Evolutionary conservation across 805 yeast species (phyloP).

Genomic region (Blastobotrys mokoenaii): DNA sequence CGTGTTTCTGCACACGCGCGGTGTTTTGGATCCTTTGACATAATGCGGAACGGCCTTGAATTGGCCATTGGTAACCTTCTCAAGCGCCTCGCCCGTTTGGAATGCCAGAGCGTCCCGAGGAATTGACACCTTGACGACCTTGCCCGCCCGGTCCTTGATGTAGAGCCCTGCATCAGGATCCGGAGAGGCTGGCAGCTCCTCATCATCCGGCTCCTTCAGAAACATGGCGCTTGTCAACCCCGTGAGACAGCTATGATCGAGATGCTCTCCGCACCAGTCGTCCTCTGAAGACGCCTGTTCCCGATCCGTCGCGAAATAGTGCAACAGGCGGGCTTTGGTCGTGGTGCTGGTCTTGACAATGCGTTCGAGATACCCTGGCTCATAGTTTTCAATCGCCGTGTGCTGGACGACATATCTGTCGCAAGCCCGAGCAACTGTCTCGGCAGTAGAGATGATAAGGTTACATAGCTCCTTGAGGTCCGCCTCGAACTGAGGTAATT

Average conservation of each 20-base stretch:
- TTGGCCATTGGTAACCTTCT: conserved; percentile 39
- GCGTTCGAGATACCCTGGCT: conserved; percentile 33
- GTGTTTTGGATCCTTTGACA: conserved; percentile 36
- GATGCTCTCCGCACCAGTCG: conserved; percentile 57
- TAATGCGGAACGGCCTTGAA: conserved; percentile 54
- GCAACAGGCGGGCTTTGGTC: conserved; percentile 50
- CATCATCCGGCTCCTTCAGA: conserved; percentile 31
- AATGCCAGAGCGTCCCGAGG: conserved; percentile 51
- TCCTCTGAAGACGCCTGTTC: conserved; percentile 14
- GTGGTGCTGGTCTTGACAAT: conserved; percentile 43
- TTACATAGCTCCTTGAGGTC: conserved; percentile 29
- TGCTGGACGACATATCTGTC: conserved; percentile 35
- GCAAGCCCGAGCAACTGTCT: conserved; percentile 44
- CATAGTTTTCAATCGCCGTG: conserved; percentile 24
- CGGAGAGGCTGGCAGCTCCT: conserved; percentile 23
- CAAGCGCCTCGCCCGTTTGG: conserved; percentile 52
- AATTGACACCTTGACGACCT: conserved; percentile 41
- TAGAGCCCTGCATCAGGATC: conserved; percentile 44
- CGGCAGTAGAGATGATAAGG: conserved; percentile 41
- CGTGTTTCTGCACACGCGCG: conserved; percentile 41
- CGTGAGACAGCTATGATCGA: conserved; percentile 53
- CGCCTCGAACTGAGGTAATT: conserved; percentile 19
- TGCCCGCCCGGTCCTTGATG: conserved; percentile 39
- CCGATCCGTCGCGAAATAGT: conserved; percentile 37
- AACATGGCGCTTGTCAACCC: conserved; percentile 50